phyloP scores from a whole-genome alignment of 1,284 basidiomycete species.

The Mycena sp. region DNA sequence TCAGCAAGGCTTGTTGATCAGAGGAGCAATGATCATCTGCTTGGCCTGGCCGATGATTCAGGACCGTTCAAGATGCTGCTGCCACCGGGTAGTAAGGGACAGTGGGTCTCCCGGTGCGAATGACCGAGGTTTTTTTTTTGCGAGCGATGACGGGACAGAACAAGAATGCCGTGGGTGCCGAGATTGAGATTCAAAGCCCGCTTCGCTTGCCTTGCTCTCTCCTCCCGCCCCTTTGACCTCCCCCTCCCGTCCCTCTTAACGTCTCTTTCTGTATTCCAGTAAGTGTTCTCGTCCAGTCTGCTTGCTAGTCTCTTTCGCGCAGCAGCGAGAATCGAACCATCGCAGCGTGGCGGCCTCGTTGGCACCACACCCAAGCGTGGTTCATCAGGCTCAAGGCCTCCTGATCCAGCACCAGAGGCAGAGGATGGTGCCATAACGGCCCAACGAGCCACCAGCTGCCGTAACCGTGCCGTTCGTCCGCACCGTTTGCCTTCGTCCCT shows the following conservation, averaged over 20 bases:
- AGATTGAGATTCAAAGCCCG: neutral
- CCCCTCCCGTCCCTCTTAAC: slow-evolving; percentile 1
- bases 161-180: neutral
- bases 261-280: slow-evolving; percentile 18
- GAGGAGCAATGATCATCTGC: neutral
- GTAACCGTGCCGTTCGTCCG: neutral
- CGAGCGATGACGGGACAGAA: neutral
- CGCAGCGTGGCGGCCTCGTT: slow-evolving; percentile 27
- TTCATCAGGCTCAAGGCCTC: neutral
- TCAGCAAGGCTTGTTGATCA: neutral
- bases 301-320: neutral
- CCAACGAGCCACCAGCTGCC: slow-evolving; percentile 7
- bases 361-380: slow-evolving; percentile 6
- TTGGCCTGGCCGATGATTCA: neutral
- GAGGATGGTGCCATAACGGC: slow-evolving; percentile 12
- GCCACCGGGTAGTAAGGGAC: neutral
- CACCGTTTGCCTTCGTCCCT: slow-evolving; percentile 9
- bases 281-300: neutral
- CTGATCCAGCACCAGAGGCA: slow-evolving; percentile 1
- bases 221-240: slow-evolving; percentile 16
- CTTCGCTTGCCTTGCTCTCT: neutral
- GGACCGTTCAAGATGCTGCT: neutral
- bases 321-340: slow-evolving; percentile 8
- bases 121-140: neutral
- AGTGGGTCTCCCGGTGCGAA: neutral